Evolutionary conservation across 495 filamentous ascomycete species (phyloP).

Genomic region (Bacidia rubella): DNA sequence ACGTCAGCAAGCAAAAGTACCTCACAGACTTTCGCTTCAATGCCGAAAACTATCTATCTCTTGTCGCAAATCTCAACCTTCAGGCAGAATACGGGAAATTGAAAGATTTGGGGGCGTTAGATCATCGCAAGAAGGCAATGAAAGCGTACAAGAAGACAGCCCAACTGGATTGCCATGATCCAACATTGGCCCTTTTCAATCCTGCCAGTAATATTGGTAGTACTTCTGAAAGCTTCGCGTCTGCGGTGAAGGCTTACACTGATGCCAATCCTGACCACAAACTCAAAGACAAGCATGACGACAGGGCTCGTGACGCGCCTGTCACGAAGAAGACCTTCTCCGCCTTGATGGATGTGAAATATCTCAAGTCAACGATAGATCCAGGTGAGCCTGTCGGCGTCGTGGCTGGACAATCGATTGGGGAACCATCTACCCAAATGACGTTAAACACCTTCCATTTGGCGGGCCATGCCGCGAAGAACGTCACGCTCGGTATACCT

Average conservation of each 20-base stretch:
- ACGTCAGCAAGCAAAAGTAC: slow-evolving; percentile 88
- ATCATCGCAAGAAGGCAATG: slow-evolving; percentile 61
- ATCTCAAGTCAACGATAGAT: slow-evolving; percentile 84
- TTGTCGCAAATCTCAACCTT: slow-evolving; percentile 40
- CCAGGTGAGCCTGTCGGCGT: slow-evolving; percentile 97
- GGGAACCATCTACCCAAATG: slow-evolving; percentile 98
- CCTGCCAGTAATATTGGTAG: slow-evolving; percentile 68
- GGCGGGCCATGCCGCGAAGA: slow-evolving; percentile 94
- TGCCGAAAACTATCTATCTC: slow-evolving; percentile 56
- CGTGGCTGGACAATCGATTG: slow-evolving; percentile 89
- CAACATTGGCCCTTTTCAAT: slow-evolving; percentile 57
- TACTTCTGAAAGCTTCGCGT: slow-evolving; percentile 77
- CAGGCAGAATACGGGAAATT: slow-evolving; percentile 35
- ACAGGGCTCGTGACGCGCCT: slow-evolving; percentile 39
- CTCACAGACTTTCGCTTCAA: slow-evolving; percentile 83
- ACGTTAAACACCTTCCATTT: slow-evolving; percentile 99
- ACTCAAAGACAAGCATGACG: slow-evolving; percentile 54
- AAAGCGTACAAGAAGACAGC: slow-evolving; percentile 64
- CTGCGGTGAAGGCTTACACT: slow-evolving; percentile 52
- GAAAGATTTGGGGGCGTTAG: slow-evolving; percentile 32
- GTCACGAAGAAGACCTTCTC: slow-evolving; percentile 65
- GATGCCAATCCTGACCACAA: slow-evolving; percentile 63
- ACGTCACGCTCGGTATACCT: slow-evolving; percentile 97
- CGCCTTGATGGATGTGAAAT: slow-evolving; percentile 75
- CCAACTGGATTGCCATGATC: slow-evolving; percentile 56